Evolutionary conservation across 352 stramenopile genomes (phyloP).

Genomic region (Aphanomyces stellatus): DNA sequence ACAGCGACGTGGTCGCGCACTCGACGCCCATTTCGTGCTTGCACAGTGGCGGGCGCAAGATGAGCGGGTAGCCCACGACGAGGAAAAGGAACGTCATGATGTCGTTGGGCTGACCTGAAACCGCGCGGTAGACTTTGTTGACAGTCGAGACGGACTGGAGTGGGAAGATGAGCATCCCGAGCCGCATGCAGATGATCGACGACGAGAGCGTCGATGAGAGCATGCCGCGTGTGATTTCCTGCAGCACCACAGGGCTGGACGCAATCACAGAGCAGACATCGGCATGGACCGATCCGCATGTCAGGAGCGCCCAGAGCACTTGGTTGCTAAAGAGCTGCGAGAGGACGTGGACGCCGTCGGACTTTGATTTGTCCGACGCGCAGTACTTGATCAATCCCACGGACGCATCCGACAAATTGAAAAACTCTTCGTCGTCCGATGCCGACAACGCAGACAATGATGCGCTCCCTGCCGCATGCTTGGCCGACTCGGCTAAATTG

Average conservation of each 20-base stretch:
- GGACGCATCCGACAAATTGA: constrained; percentile 53
- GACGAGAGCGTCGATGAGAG: constrained; percentile 48
- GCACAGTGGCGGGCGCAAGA: constrained; percentile 60
- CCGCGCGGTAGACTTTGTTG: constrained; percentile 49
- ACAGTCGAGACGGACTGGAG: constrained; percentile 64
- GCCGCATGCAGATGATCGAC: constrained; percentile 66
- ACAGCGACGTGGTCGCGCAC: constrained; percentile 49
- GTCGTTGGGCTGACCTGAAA: constrained; percentile 26
- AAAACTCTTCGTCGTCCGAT: constrained; percentile 12
- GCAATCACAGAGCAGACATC: constrained; percentile 59
- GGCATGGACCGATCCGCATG: constrained; percentile 50
- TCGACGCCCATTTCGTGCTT: constrained; percentile 75
- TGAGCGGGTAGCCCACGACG: constrained; percentile 48
- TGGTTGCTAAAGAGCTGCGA: constrained; percentile 71
- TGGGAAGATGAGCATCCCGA: constrained; percentile 77
- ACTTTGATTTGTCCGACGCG: constrained; percentile 21
- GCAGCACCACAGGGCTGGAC: constrained; percentile 39
- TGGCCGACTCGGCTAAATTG: constrained; percentile 29
- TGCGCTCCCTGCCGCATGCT: neutral
- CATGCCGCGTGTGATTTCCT: constrained; percentile 58
- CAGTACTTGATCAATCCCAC: constrained; percentile 63
- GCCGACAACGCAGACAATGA: neutral
- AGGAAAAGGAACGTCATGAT: constrained; percentile 55
- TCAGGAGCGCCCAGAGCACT: constrained; percentile 60
- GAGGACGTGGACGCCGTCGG: neutral